Percentiles rank a stretch among this genome's conserved stretches.
Conservation (phyloP, 148 eudicot species). For the Cornus kousa region DNA sequence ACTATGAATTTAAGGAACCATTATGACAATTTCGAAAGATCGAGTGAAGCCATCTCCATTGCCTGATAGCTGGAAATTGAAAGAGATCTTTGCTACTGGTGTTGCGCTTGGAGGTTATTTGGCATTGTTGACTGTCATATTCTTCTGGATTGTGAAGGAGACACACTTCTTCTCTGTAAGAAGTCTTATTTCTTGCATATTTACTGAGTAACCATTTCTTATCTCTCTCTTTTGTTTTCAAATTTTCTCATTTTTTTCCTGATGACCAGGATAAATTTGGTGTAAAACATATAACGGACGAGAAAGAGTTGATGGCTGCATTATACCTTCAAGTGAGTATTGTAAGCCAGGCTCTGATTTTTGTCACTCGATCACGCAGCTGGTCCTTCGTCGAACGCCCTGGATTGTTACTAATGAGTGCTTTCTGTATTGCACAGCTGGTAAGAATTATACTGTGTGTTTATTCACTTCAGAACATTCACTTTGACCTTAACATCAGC, state of each 20-base stretch:
- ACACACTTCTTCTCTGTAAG: constrained; percentile 84
- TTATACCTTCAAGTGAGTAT: constrained; percentile 94
- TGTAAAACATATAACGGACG: constrained; percentile 43
- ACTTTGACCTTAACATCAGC: background rate
- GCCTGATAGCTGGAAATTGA: constrained; percentile 96
- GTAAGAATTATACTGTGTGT: constrained; percentile 34
- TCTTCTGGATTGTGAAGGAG: constrained; percentile 77
- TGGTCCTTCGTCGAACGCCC: constrained; percentile 90
- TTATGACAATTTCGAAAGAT: constrained; percentile 98
- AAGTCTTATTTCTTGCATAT: background rate
- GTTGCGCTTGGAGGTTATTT: constrained; percentile 86
- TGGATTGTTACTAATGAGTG: constrained; percentile 58
- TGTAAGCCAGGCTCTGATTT: constrained; percentile 90
- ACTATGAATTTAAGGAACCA: constrained; percentile 53
- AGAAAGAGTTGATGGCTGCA: constrained; percentile 80
- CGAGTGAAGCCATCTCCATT: constrained; percentile 91
- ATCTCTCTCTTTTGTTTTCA: background rate
- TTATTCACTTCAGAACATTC: background rate
- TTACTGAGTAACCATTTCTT: background rate
- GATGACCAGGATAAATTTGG: constrained; percentile 57
- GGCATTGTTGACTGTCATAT: constrained; percentile 85
- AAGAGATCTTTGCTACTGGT: constrained; percentile 92
- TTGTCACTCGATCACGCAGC: constrained; percentile 91
- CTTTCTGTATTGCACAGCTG: constrained; percentile 83
- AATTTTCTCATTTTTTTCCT: background rate